Evolutionary conservation across 2,329 filamentous ascomycete genomes (phyloP), one percentile per base, ranked within the genome.

Genomic region (Incumbomyces lentus): DNA sequence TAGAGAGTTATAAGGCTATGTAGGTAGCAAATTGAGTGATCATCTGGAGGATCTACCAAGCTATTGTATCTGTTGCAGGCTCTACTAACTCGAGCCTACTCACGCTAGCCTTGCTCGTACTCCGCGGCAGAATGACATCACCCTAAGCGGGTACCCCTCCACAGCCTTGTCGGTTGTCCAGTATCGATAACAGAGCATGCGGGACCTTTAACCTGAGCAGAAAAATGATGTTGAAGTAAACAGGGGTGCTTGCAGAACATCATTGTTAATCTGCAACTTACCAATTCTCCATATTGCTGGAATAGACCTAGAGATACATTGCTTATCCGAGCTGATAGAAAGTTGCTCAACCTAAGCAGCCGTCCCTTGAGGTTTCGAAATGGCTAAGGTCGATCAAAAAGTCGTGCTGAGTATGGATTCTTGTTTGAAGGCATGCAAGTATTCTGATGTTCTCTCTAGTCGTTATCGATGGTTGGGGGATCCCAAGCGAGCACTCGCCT

Each of bases 391-490:
- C 62, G 75, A 84, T 62, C 78, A 84, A 52, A 84, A 84, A 67
- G 74, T 76, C 54, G 81, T 79, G 54, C 72, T 86, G 59, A 84
- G 75, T 79, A 72, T 57, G 74, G 65, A 34, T 34, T 40, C 40
- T 35, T 33, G 52, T 60, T 60, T 48, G 57, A 49, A 55, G 46
- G 30, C 48, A 59, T 26, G 29, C 57, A 64, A 55, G 66, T 51
- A 32, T 10, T 45, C 52, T 62, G 49, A 62, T 44, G 22, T 26
- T 8, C 17, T 43, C 38, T 64, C 63, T 62, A 88, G 84, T 98
- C 78, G 92, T 96, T 70, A 98, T 98, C 75, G 92, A 98, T 72
- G 92, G 92, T 63, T 98, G 92, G 92, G 92, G 92, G 63, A 79
- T 96, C 60, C 79, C 89, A 60, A 80, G 80, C 54, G 82, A 83